Base-by-base conservation (phyloP, 164 flowering plant species). In the Vitis cinerea region DNA sequence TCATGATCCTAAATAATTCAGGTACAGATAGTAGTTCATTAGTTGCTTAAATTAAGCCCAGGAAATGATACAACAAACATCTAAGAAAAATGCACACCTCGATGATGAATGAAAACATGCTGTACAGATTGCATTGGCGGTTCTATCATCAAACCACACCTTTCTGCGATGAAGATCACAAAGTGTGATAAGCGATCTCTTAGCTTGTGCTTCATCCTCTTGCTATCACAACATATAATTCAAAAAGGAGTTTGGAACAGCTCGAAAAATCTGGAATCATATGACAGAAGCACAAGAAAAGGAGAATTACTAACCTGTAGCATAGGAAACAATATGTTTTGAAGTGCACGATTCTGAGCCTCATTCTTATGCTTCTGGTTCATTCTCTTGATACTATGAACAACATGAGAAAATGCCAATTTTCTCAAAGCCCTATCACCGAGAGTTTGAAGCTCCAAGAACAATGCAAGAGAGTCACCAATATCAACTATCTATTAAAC, bases 61-160 rank as follows among this genome's bases (percentile, higher is more conserved):
- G 50, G 23, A 57, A 58, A 53, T 27, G 4, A n/a, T 55, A 77
- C 9, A 53, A 0, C 7, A 55, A 19, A 11, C 23, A 63, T 12
- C 64, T 11, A 70, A 48, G 12, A 53, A 60, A 53, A 44, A 47
- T 29, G 30, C 27, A 44, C 75, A 90, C 98, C 86, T 86, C 61
- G 97, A 76, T 56, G 97, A 89, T 17, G 84, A 37, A 77, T 95
- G 98, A 67, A 93, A 87, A 71, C 97, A 93, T 10, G 92, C 97
- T 14, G 53, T 71, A 66, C 96, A 93, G 23, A 95, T 88, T 4
- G 97, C 97, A 84, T 90, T 87, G 61, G 97, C 97, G 23, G 96
- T 91, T 74, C 90, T 87, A 19, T 89, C 98, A 82, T 93, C 98
- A 79, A 87, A 88, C 99, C 99, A 95, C 37, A 93, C 88, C 81